Evolutionary conservation across 257 asterid species (phyloP).

Genomic region (Nicotiana benthamiana): DNA sequence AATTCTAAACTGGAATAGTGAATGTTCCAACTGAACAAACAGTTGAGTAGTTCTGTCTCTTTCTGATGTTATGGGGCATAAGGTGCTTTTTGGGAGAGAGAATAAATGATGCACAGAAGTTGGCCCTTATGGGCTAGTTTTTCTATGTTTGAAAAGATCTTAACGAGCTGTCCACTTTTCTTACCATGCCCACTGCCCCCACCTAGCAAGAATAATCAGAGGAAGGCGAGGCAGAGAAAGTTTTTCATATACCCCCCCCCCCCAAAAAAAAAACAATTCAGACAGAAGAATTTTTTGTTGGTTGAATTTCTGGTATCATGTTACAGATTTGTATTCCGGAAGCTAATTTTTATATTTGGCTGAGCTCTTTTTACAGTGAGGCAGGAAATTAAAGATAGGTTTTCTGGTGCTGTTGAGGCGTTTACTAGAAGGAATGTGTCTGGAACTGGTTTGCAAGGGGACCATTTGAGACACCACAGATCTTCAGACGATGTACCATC

Average conservation of each 20-base stretch:
- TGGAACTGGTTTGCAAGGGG: constrained; percentile 51
- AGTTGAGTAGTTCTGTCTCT: not conserved
- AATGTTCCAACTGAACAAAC: too few relatives aligned
- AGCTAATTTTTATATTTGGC: not conserved
- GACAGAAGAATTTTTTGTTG: too few relatives aligned
- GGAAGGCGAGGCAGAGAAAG: too few relatives aligned
- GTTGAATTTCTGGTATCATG: not conserved
- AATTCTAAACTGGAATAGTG: too few relatives aligned
- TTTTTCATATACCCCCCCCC: not conserved
- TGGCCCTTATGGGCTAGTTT: too few relatives aligned
- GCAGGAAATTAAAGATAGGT: constrained; percentile 54
- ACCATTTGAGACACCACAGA: constrained; percentile 51
- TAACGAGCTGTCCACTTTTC: too few relatives aligned
- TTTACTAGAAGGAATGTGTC: constrained; percentile 47
- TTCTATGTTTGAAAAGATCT: too few relatives aligned
- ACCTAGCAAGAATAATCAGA: too few relatives aligned
- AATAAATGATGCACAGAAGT: too few relatives aligned
- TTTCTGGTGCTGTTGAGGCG: constrained; percentile 55
- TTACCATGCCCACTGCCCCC: too few relatives aligned
- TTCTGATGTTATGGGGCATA: too few relatives aligned
- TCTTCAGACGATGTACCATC: constrained; percentile 48
- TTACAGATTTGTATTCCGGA: not conserved
- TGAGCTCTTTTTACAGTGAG: constrained; percentile 33
- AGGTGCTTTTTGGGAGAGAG: too few relatives aligned
- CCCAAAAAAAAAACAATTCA: not conserved